Conservation (phyloP, 1,284 basidiomycete species). For the Ceratorhiza oryzae-sativae region DNA sequence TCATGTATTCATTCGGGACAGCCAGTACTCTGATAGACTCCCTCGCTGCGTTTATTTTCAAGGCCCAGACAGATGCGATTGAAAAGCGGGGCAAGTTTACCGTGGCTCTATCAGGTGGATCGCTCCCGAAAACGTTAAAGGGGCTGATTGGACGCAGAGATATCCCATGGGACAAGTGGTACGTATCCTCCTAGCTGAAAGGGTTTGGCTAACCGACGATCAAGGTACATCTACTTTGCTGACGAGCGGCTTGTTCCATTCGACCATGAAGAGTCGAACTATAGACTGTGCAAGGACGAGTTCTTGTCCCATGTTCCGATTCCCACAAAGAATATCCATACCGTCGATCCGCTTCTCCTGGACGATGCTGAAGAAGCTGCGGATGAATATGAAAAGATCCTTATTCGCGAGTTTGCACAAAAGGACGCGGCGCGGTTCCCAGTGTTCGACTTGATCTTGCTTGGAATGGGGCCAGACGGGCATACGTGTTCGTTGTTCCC, state of each 20-base stretch:
- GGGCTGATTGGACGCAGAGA: constrained; percentile 74
- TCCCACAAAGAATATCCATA: constrained; percentile 71
- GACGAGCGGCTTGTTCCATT: constrained; percentile 97
- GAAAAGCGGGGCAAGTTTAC: constrained; percentile 89
- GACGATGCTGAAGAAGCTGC: constrained; percentile 82
- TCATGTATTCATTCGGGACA: constrained; percentile 77
- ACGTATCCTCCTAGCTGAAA: constrained; percentile 45
- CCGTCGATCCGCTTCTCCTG: constrained; percentile 75
- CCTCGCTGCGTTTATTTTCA: constrained; percentile 85
- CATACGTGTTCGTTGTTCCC: constrained; percentile 98
- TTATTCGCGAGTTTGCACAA: constrained; percentile 89
- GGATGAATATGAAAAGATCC: constrained; percentile 92
- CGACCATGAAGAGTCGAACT: constrained; percentile 92
- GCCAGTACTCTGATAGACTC: constrained; percentile 63
- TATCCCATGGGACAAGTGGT: constrained; percentile 97
- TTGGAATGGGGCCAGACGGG: constrained; percentile 94
- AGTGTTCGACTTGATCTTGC: constrained; percentile 91
- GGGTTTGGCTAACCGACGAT: constrained; percentile 19
- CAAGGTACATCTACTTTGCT: constrained; percentile 96
- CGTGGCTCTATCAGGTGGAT: constrained; percentile 92
- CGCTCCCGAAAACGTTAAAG: constrained; percentile 83
- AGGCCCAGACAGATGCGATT: constrained; percentile 89
- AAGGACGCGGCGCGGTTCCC: constrained; percentile 93
- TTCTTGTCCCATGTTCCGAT: constrained; percentile 89
- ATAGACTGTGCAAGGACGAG: constrained; percentile 74